Conservation (phyloP, 768 basidiomycete genomes). For the Xerocomellus dryophilus region DNA sequence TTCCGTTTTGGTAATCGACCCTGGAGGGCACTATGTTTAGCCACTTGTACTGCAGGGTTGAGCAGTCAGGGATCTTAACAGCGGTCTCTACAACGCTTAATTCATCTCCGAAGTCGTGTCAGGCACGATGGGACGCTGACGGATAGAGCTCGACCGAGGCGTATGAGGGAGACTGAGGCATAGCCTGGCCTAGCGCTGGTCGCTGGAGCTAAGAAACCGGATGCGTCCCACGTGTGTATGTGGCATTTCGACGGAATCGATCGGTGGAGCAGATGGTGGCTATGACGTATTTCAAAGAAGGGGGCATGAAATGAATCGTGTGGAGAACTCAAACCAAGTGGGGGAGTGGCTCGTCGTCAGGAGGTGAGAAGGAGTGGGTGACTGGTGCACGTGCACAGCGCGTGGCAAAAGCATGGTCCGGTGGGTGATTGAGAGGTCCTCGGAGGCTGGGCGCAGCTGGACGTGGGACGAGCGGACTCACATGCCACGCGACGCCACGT, state of each 20-base stretch:
- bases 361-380: neutral
- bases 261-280: too few relatives aligned
- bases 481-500: conserved; percentile 28
- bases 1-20: neutral
- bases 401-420: conserved; percentile 5
- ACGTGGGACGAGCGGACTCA: neutral
- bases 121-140: neutral
- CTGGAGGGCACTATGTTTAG: neutral
- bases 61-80: neutral
- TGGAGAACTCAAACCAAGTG: too few relatives aligned
- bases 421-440: neutral
- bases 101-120: conserved; percentile 8
- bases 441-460: neutral
- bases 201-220: too few relatives aligned
- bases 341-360: too few relatives aligned
- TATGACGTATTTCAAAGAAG: too few relatives aligned
- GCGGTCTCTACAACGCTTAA: conserved; percentile 1
- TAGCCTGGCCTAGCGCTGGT: too few relatives aligned
- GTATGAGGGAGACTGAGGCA: too few relatives aligned
- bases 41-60: conserved; percentile 2
- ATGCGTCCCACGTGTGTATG: neutral
- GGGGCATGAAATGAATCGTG: too few relatives aligned
- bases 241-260: too few relatives aligned
- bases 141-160: neutral
- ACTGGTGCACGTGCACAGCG: conserved; percentile 20